These are phyloP conservation scores for Yarrowia galli DNA, from an alignment of 1,139 yeast species.

Conservation along the genomic window DNA sequence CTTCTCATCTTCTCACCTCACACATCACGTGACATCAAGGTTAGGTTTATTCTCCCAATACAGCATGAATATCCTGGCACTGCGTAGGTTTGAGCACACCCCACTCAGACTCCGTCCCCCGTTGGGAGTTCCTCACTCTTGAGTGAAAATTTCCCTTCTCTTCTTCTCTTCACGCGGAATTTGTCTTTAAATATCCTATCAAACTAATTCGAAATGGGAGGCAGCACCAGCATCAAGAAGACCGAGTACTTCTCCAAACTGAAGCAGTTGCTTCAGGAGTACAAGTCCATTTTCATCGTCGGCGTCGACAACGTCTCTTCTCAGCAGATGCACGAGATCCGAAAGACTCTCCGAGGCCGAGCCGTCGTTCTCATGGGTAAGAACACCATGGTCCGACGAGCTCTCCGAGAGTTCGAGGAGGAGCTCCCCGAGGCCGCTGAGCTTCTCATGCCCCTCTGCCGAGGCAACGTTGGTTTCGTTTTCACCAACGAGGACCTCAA, in stretches of 20 bases:
- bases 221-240: slow-evolving; percentile 92
- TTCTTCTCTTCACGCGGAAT: slow-evolving; percentile 28
- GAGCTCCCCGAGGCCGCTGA: slow-evolving; percentile 39
- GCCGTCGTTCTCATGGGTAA: slow-evolving; percentile 99
- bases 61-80: neutral
- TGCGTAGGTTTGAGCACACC: slow-evolving; percentile 24
- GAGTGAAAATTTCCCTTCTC: slow-evolving; percentile 7
- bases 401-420: slow-evolving; percentile 96
- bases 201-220: slow-evolving; percentile 97
- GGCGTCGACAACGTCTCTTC: slow-evolving; percentile 99
- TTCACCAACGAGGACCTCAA: slow-evolving; percentile 97
- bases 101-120: slow-evolving; percentile 12
- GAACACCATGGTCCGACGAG: slow-evolving; percentile 99
- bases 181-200: slow-evolving; percentile 96
- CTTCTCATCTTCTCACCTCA: too few relatives aligned
- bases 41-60: neutral
- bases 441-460: slow-evolving; percentile 82
- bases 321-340: slow-evolving; percentile 99
- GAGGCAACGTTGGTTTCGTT: slow-evolving; percentile 99
- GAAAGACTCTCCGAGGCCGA: slow-evolving; percentile 93
- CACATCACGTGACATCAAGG: neutral
- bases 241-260: slow-evolving; percentile 93
- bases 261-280: slow-evolving; percentile 87
- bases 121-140: slow-evolving; percentile 13
- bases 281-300: slow-evolving; percentile 97